These are phyloP conservation scores for Coemansia sp. DNA, from an alignment of 192 early-diverging fungal species.

Conservation along the genomic window DNA sequence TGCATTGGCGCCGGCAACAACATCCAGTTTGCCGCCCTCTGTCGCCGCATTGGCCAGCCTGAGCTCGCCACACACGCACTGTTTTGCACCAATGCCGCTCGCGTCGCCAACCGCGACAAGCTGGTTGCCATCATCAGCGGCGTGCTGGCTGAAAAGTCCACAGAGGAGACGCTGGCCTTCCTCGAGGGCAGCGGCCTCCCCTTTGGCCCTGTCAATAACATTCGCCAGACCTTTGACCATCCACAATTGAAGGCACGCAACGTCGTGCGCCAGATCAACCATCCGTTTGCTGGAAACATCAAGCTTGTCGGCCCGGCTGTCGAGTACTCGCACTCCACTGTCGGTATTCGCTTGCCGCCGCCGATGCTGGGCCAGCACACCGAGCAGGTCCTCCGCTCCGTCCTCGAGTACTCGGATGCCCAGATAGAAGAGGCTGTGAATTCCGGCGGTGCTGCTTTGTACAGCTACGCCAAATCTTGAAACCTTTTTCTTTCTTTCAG, in stretches of 20 bases:
- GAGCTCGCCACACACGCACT: slow-evolving; percentile 55
- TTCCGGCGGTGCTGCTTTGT: slow-evolving; percentile 23
- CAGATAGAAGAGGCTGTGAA: slow-evolving; percentile 56
- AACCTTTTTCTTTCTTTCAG: no score
- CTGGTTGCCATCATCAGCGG: slow-evolving; percentile 65
- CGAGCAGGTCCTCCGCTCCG: slow-evolving; percentile 65
- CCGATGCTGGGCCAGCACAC: slow-evolving; percentile 90
- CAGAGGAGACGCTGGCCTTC: slow-evolving; percentile 63
- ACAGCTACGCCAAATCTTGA: slow-evolving; percentile 15
- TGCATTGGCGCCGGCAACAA: slow-evolving; percentile 94
- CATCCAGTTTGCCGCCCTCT: slow-evolving; percentile 75
- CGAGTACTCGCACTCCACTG: slow-evolving; percentile 70
- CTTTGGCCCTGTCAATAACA: slow-evolving; percentile 81
- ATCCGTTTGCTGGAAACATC: slow-evolving; percentile 78
- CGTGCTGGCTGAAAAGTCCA: slow-evolving; percentile 56
- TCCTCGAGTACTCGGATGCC: slow-evolving; percentile 66
- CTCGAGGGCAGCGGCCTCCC: slow-evolving; percentile 76
- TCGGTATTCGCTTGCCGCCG: slow-evolving; percentile 68
- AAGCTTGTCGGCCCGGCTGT: slow-evolving; percentile 75
- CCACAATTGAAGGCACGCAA: slow-evolving; percentile 68
- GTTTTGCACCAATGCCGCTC: slow-evolving; percentile 70
- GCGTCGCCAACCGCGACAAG: slow-evolving; percentile 72
- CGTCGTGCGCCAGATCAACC: slow-evolving; percentile 81
- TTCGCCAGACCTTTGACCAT: slow-evolving; percentile 76
- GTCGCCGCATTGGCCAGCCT: slow-evolving; percentile 53